Conservation (phyloP, 148 eudicot species). For the Polygonum maritimum region DNA sequence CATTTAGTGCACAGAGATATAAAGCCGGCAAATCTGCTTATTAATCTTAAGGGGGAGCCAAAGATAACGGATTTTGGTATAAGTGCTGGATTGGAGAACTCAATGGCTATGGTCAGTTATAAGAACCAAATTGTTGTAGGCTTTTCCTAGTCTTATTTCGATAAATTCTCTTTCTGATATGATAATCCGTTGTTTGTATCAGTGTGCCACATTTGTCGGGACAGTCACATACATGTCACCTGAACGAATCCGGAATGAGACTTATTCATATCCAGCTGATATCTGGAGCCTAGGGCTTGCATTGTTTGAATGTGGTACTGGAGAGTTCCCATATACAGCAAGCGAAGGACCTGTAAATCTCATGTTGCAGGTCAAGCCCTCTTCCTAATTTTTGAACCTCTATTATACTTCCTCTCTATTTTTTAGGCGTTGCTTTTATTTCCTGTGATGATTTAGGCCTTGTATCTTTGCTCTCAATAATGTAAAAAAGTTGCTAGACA, state of each 20-base stretch:
- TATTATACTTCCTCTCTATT: neutral
- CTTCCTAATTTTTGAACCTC: neutral
- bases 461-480: neutral
- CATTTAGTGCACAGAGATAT: slow-evolving; percentile 93
- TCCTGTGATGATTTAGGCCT: neutral
- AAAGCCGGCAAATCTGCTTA: slow-evolving; percentile 95
- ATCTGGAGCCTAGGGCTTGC: slow-evolving; percentile 99
- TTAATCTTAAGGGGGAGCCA: slow-evolving; percentile 91
- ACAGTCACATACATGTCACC: slow-evolving; percentile 99
- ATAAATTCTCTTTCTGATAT: neutral
- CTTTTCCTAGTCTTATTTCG: neutral
- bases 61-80: slow-evolving; percentile 98
- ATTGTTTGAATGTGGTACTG: slow-evolving; percentile 93
- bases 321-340: slow-evolving; percentile 79
- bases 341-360: slow-evolving; percentile 92
- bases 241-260: slow-evolving; percentile 89
- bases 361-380: slow-evolving; percentile 68
- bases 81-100: slow-evolving; percentile 95
- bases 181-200: neutral
- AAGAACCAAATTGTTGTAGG: neutral
- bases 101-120: slow-evolving; percentile 88
- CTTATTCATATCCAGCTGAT: slow-evolving; percentile 95
- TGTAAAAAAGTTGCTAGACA: neutral
- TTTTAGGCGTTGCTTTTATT: neutral
- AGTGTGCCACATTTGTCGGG: slow-evolving; percentile 99